Evolutionary conservation across 177 flowering plant species (phyloP), one percentile per base, ranked within the genome.

Genomic region (Vitis hybrid): DNA sequence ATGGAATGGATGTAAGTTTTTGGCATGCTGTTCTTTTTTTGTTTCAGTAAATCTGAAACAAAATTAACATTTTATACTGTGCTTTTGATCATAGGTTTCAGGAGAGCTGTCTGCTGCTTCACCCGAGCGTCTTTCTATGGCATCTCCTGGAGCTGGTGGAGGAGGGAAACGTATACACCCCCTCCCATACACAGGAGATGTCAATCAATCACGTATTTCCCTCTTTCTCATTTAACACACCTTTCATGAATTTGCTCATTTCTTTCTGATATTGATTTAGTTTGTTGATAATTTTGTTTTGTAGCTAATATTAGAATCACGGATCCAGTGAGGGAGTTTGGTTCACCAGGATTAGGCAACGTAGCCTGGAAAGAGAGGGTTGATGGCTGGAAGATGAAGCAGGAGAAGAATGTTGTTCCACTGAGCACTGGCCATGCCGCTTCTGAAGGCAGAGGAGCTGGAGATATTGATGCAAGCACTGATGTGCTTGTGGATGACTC

Each of bases 361-460:
- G 93, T 94, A 52, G 98, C 98, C 19, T 94, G 98, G 98, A 94
- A 91, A 81, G 98, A 94, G 81, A 92, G 98, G 80, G 97, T 94
- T 75, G 98, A 94, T 75, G 95, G 98, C 15, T 94, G 98, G 98
- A 94, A 92, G 73, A 84, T 93, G 91, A 93, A 90, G 87, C 97
- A 91, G 74, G 97, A 92, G 32, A 94, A 88, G 82, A 87, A 86
- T 75, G 91, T 81, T 55, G 84, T 78, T 70, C 97, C 90, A 17
- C 79, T 89, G 90, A 87, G 89, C 75, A 83, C 86, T 70, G 88
- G 87, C 67, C 97, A 85, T 60, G 87, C 96, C 52, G 69, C 95
- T 74, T 92, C 97, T 55, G 98, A 92, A 78, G 84, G 89, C 64
- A 81, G 91, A 66, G 94, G 97, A 49, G 90, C 68, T 66, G 96